Evolutionary conservation across 768 basidiomycete genomes (phyloP).

Genomic region (Kwoniella pini): DNA sequence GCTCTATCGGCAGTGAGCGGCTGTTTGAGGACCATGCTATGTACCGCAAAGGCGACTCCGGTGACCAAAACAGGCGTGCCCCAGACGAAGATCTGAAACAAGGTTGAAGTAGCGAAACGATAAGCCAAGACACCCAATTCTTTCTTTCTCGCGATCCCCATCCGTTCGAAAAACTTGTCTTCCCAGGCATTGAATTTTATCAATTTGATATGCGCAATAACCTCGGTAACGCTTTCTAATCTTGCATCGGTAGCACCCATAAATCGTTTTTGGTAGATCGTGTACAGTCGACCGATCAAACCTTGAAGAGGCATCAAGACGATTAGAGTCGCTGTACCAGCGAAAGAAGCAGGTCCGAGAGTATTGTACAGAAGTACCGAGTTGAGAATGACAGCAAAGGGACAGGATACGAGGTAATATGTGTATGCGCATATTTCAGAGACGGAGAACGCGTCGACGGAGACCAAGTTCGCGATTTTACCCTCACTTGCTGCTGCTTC

Average conservation of each 20-base stretch:
- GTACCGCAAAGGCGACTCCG: conserved; percentile 53
- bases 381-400: conserved; percentile 64
- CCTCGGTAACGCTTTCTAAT: conserved; percentile 56
- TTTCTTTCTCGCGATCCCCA: conserved; percentile 49
- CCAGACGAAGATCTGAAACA: conserved; percentile 51
- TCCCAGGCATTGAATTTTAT: conserved; percentile 58
- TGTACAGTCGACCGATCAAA: conserved; percentile 41
- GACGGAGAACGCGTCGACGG: conserved; percentile 52
- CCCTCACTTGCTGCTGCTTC: conserved; percentile 40
- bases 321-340: conserved; percentile 47
- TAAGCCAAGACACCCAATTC: conserved; percentile 52
- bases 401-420: conserved; percentile 44
- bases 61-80: conserved; percentile 55
- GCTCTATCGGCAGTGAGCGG: conserved; percentile 56
- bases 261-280: conserved; percentile 46
- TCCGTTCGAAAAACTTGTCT: conserved; percentile 52
- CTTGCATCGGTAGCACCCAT: conserved; percentile 56
- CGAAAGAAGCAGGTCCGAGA: conserved; percentile 60
- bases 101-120: conserved; percentile 45
- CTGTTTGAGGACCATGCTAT: conserved; percentile 51
- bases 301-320: conserved; percentile 49
- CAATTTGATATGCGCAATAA: conserved; percentile 55
- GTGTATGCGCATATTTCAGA: conserved; percentile 50
- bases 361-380: conserved; percentile 73
- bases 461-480: conserved; percentile 52